phyloP scores from a whole-genome alignment of 2,329 filamentous ascomycete species.

The Apiospora sp. region DNA sequence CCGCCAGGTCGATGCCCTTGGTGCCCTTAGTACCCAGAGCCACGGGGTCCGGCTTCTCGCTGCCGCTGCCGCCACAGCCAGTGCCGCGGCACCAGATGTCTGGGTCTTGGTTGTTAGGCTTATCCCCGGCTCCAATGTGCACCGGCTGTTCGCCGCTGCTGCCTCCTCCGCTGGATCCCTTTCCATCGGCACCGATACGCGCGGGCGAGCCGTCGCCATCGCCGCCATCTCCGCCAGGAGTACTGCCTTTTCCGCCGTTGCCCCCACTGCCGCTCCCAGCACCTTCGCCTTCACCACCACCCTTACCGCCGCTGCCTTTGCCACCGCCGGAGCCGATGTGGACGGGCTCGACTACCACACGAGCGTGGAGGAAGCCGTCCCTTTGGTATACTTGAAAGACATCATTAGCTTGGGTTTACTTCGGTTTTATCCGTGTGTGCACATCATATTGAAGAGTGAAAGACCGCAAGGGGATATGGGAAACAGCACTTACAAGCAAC shows the following conservation, averaged over 20 bases:
- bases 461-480: background rate
- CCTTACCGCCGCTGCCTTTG: background rate
- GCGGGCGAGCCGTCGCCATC: background rate
- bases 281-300: background rate
- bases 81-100: background rate
- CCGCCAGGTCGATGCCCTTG: background rate
- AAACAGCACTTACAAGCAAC: background rate
- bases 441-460: background rate
- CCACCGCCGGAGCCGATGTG: background rate
- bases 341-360: background rate
- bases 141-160: background rate
- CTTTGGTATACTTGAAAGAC: background rate
- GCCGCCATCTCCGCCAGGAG: background rate
- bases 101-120: background rate
- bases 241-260: background rate
- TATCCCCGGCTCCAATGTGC: slow-evolving; percentile 1
- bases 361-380: background rate
- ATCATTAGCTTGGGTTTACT: background rate
- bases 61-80: background rate
- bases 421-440: background rate
- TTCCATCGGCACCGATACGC: background rate
- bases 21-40: background rate
- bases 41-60: background rate
- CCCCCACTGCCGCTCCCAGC: background rate
- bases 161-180: background rate